Evolutionary conservation across 139 green algal species (phyloP).

Genomic region (Ostreobium quekettii): DNA sequence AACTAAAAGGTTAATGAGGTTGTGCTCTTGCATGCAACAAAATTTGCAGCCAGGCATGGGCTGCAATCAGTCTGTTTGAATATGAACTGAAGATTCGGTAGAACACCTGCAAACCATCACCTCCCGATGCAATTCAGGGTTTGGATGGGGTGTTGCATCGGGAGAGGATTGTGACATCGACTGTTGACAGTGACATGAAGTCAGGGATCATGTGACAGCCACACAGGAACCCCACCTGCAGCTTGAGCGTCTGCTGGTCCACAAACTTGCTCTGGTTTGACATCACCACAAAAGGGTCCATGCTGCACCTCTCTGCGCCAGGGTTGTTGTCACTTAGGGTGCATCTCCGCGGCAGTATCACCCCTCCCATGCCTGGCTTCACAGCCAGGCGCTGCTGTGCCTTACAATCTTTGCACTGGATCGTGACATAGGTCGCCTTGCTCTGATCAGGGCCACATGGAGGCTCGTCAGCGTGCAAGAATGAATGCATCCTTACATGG

Average conservation of each 20-base stretch:
- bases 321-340: slow-evolving; percentile 21
- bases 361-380: slow-evolving; percentile 75
- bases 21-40: no score
- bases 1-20: no score
- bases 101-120: no score
- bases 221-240: slow-evolving; percentile 71
- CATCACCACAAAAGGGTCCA: slow-evolving; percentile 78
- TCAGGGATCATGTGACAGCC: no score
- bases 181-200: no score
- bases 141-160: no score
- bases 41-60: no score
- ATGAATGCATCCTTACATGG: slow-evolving; percentile 3
- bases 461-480: not conserved
- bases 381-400: slow-evolving; percentile 50
- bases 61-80: no score
- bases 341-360: slow-evolving; percentile 54
- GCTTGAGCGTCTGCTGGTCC: slow-evolving; percentile 97
- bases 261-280: slow-evolving; percentile 69
- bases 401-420: slow-evolving; percentile 85
- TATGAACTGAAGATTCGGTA: no score
- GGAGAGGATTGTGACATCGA: no score
- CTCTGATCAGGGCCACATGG: slow-evolving; percentile 40
- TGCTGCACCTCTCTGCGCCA: slow-evolving; percentile 47
- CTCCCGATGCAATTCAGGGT: no score
- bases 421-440: slow-evolving; percentile 84